These are phyloP conservation scores for Craspedostauros australis DNA, from an alignment of 108 stramenopile genomes.

Conservation along the genomic window DNA sequence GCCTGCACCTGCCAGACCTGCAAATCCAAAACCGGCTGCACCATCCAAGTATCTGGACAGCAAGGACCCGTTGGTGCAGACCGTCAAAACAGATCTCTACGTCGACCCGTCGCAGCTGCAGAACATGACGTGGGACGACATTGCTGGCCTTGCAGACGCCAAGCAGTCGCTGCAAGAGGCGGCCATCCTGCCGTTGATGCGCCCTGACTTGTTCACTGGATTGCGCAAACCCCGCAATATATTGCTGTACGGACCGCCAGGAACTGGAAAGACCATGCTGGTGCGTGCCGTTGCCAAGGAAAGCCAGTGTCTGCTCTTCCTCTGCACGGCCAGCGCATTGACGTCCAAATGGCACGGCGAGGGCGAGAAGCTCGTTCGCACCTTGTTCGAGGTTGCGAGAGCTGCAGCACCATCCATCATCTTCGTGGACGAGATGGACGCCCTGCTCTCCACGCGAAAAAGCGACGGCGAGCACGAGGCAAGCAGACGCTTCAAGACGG, in stretches of 20 bases:
- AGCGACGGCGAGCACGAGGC: conserved; percentile 84
- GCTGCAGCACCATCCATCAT: conserved; percentile 69
- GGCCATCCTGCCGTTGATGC: conserved; percentile 83
- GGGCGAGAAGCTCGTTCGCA: conserved; percentile 79
- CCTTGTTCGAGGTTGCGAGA: conserved; percentile 74
- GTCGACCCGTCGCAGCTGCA: conserved; percentile 40
- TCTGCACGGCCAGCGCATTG: conserved; percentile 66
- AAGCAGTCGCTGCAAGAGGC: conserved; percentile 90
- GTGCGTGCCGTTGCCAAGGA: conserved; percentile 76
- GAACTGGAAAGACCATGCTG: conserved; percentile 90
- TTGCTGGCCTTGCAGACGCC: conserved; percentile 73
- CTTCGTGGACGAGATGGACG: conserved; percentile 96
- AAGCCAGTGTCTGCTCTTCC: conserved; percentile 56
- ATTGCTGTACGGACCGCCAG: conserved; percentile 84
- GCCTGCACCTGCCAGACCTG: not conserved
- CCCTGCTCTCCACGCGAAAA: conserved; percentile 58
- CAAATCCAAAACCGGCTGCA: not conserved
- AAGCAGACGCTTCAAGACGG: conserved; percentile 90
- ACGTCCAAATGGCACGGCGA: conserved; percentile 87
- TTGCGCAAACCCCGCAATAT: conserved; percentile 83
- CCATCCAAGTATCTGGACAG: not conserved
- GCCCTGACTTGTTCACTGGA: conserved; percentile 90
- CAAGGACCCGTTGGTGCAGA: conserved; percentile 41
- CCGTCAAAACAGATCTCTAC: conserved; percentile 49
- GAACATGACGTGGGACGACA: conserved; percentile 42